Evolutionary conservation across 1,284 basidiomycete species (phyloP), one percentile per base, ranked within the genome.

Genomic region (Apiotrichum gracile): DNA sequence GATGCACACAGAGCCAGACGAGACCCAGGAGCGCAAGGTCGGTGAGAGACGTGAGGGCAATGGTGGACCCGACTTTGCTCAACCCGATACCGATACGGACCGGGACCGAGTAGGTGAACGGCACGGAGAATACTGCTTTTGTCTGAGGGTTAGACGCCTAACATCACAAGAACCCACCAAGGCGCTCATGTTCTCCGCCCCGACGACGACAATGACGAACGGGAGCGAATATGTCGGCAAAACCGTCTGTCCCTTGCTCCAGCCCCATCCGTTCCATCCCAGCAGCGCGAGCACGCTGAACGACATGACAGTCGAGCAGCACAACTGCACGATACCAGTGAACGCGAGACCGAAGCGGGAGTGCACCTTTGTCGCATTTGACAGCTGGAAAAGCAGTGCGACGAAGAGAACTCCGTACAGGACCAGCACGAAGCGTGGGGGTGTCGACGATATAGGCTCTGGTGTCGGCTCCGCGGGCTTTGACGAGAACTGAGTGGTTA

Each of bases 141-240:
- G 91, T 86, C 88, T 89, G 60, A 12, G 25, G 22, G 21, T 58
- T 38, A 54, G 55, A 5, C 33, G 7, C 19, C 13, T 3, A 12
- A 17, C 6, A 12, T 8, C 9, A 1, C 12, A 5, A 21, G 24
- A 41, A 58, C 85, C 66, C 70, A 92, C 90, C 67, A 98, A 78
- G 64, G 86, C 87, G 70, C 91, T 90, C 93, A 97, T 97, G 67
- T 97, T 97, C 76, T 97, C 94, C 2, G 91, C 88, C 10, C 94
- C 94, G 19, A 97, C 88, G 61, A 97, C 93, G 17, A 93, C 84
- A 47, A 98, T 91, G 45, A 97, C 88, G 58, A 97, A 89, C 0
- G 93, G 92, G 50, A 97, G 79, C 35, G 96, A 77, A 67, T 79
- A 80, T 39, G 72, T 76, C 5, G 77, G 77, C 17, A 78, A 60